Percentiles rank a stretch among this genome's conserved stretches.
Evolutionary conservation across 2,329 filamentous ascomycete genomes (phyloP).

Genomic region (Westerdykella aurantiaca): DNA sequence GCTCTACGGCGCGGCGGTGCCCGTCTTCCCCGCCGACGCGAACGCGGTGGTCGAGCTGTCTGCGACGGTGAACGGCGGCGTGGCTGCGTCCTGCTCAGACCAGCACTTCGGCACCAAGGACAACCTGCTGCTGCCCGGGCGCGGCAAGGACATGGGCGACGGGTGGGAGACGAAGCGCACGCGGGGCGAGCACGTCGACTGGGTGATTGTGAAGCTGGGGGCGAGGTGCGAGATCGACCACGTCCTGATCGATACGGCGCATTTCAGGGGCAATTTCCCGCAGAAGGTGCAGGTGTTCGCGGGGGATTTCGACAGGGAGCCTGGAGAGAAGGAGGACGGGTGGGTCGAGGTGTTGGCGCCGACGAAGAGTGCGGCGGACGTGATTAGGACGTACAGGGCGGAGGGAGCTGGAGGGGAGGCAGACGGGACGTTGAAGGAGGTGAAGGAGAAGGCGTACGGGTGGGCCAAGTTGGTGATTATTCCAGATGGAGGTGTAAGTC

Average conservation of each 20-base stretch:
- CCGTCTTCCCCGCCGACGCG: conserved; percentile 64
- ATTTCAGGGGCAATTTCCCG: conserved; percentile 79
- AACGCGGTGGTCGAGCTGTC: conserved; percentile 67
- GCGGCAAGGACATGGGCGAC: conserved; percentile 80
- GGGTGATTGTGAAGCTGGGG: conserved; percentile 72
- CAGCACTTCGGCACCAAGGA: conserved; percentile 80
- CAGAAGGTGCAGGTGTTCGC: conserved; percentile 63
- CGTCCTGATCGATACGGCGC: conserved; percentile 72
- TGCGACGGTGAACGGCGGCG: conserved; percentile 70
- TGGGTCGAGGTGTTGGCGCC: conserved; percentile 64
- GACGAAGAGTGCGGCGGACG: conserved; percentile 65
- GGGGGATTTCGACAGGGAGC: conserved; percentile 56
- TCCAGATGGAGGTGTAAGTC: conserved; percentile 88
- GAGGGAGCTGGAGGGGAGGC: conserved; percentile 8
- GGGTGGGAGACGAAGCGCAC: conserved; percentile 82
- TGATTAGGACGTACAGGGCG: conserved; percentile 59
- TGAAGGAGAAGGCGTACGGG: conserved; percentile 59
- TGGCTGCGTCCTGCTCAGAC: conserved; percentile 70
- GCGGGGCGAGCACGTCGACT: conserved; percentile 68
- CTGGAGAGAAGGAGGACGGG: conserved; percentile 50
- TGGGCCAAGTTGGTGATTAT: conserved; percentile 90
- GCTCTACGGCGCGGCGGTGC: conserved; percentile 68
- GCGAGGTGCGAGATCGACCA: conserved; percentile 59
- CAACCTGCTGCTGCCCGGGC: conserved; percentile 71
- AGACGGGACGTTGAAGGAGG: conserved; percentile 33